Evolutionary conservation across 2,329 filamentous ascomycete species (phyloP).

Genomic region (Colletotrichum tofieldiae): DNA sequence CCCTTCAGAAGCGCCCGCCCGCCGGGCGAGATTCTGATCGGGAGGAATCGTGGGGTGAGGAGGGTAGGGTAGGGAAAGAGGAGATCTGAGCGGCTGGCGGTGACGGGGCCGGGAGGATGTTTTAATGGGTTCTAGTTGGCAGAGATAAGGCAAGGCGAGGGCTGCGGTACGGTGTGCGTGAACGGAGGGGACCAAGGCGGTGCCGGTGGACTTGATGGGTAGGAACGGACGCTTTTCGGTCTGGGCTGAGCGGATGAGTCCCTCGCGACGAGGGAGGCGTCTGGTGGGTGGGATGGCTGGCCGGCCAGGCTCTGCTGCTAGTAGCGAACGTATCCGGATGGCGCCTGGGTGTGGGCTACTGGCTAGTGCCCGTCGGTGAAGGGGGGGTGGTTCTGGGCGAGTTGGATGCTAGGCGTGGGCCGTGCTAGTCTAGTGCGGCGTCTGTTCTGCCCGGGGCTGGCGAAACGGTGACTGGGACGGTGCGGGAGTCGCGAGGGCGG

Average conservation of each 20-base stretch:
- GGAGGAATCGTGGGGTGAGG: slow-evolving; percentile 20
- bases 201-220: neutral
- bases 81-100: slow-evolving; percentile 38
- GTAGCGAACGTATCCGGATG: neutral
- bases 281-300: neutral
- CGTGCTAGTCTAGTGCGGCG: neutral
- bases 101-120: slow-evolving; percentile 8
- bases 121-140: neutral
- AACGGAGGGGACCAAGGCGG: neutral
- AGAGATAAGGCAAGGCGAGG: neutral
- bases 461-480: neutral
- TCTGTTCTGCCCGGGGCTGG: neutral
- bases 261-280: neutral
- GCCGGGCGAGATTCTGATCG: slow-evolving; percentile 8
- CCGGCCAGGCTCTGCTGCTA: neutral
- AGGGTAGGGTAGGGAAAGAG: neutral
- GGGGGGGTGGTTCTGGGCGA: neutral
- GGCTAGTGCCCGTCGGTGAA: slow-evolving; percentile 21
- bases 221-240: neutral
- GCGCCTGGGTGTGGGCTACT: neutral
- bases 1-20: slow-evolving; percentile 5
- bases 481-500: neutral
- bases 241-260: neutral
- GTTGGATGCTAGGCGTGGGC: neutral
- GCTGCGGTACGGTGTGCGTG: neutral